Conservation (phyloP, 148 eudicot genomes). For the Fagopyrum homotropicum region DNA sequence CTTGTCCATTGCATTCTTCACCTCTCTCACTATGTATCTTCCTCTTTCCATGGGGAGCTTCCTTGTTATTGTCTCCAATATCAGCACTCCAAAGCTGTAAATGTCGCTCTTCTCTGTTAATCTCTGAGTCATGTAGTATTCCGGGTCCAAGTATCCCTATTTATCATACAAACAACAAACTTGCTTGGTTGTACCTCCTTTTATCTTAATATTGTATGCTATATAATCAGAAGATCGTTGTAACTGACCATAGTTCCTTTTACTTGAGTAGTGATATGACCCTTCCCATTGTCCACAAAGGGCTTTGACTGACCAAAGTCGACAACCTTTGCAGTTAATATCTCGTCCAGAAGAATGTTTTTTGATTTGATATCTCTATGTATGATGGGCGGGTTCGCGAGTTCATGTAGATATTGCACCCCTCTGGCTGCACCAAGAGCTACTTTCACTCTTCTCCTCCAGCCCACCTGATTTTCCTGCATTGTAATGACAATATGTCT, state of each 20-base stretch:
- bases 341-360: conserved; percentile 78
- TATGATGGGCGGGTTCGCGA: conserved; percentile 86
- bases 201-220: not conserved
- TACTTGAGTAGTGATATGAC: conserved; percentile 89
- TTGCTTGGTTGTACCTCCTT: not conserved
- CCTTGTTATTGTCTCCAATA: conserved; percentile 73
- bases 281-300: conserved; percentile 57
- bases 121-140: conserved; percentile 92
- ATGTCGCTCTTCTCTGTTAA: conserved; percentile 91
- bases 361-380: conserved; percentile 92
- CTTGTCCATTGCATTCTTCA: conserved; percentile 37
- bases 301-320: conserved; percentile 91
- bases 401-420: conserved; percentile 81
- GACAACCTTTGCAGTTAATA: conserved; percentile 83
- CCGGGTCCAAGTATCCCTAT: conserved; percentile 97
- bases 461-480: conserved; percentile 78
- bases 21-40: conserved; percentile 77
- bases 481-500: too few relatives aligned
- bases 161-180: conserved; percentile 12
- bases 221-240: not conserved
- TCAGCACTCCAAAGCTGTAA: conserved; percentile 82
- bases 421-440: conserved; percentile 94
- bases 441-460: conserved; percentile 75
- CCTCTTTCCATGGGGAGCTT: conserved; percentile 84
- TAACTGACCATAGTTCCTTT: conserved; percentile 81